phyloP scores from a whole-genome alignment of 208 protist species.

The Crithidia expoeki region DNA sequence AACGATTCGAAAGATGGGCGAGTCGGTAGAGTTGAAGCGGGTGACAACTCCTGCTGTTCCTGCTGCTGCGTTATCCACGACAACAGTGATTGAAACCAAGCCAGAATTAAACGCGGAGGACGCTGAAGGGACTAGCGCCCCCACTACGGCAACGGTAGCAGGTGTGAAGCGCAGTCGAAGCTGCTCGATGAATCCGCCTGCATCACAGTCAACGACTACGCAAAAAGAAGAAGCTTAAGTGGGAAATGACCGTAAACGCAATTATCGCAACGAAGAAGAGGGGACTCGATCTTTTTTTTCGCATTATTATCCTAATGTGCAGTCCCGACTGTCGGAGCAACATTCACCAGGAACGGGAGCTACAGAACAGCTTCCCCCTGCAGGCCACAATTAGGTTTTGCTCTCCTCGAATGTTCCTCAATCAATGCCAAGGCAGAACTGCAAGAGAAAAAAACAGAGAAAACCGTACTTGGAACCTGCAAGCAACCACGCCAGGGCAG shows the following conservation, averaged over 20 bases:
- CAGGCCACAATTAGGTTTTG: too few species aligned
- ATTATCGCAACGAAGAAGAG: background rate
- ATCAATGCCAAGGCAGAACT: too few species aligned
- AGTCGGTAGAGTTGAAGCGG: constrained; percentile 6
- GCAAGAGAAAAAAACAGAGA: too few species aligned
- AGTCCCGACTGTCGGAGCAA: too few species aligned
- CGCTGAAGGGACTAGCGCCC: background rate
- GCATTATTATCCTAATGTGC: too few species aligned
- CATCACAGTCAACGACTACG: background rate
- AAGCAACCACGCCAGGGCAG: too few species aligned
- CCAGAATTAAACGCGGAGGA: background rate
- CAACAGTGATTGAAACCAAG: background rate
- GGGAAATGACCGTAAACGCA: background rate
- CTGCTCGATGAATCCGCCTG: constrained; percentile 1
- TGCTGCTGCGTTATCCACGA: background rate
- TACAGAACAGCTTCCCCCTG: too few species aligned
- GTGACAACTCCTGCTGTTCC: background rate
- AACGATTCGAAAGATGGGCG: constrained; percentile 8
- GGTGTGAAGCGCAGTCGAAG: constrained; percentile 13
- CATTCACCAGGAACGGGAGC: too few species aligned
- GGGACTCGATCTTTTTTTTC: background rate
- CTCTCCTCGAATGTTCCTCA: too few species aligned
- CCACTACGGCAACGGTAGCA: background rate
- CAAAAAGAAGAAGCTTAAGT: background rate
- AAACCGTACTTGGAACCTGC: too few species aligned